Conservation (phyloP, 2,329 filamentous ascomycete species). For the Stagonosporopsis rhizophila region DNA sequence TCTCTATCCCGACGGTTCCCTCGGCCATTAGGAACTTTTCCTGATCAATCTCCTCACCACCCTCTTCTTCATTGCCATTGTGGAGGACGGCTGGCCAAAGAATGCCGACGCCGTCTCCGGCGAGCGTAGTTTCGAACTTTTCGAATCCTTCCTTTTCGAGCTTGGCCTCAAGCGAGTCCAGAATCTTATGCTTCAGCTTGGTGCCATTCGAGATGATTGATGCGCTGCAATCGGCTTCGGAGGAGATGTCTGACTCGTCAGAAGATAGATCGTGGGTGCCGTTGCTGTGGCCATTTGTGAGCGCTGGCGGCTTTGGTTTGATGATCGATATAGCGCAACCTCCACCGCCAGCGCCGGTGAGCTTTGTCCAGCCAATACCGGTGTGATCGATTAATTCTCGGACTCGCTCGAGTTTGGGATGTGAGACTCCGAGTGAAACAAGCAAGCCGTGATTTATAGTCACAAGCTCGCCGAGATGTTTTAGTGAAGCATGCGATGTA, state of each 20-base stretch:
- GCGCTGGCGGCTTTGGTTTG: constrained; percentile 62
- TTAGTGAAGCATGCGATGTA: constrained; percentile 67
- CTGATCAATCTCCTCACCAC: constrained; percentile 90
- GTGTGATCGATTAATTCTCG: constrained; percentile 84
- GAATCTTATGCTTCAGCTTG: constrained; percentile 47
- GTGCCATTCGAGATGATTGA: constrained; percentile 43
- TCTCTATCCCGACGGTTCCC: constrained; percentile 84
- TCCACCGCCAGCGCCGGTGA: constrained; percentile 93
- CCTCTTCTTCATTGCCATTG: constrained; percentile 80
- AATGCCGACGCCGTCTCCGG: constrained; percentile 91
- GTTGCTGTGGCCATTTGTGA: constrained; percentile 56
- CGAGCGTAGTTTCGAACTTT: constrained; percentile 87
- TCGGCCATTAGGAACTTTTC: constrained; percentile 86
- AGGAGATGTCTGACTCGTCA: constrained; percentile 36
- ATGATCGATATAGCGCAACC: constrained; percentile 94
- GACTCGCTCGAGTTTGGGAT: constrained; percentile 89
- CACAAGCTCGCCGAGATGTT: constrained; percentile 84
- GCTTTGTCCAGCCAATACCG: constrained; percentile 93
- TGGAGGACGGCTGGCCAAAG: constrained; percentile 91
- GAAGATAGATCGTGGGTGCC: constrained; percentile 31
- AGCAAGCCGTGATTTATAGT: constrained; percentile 92
- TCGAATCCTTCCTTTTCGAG: constrained; percentile 70
- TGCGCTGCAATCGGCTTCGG: constrained; percentile 35
- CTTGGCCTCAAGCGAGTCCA: constrained; percentile 69
- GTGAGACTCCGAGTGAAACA: constrained; percentile 90